Conservation (phyloP, 495 filamentous ascomycete species). For the Lasiosphaeria miniovina region DNA sequence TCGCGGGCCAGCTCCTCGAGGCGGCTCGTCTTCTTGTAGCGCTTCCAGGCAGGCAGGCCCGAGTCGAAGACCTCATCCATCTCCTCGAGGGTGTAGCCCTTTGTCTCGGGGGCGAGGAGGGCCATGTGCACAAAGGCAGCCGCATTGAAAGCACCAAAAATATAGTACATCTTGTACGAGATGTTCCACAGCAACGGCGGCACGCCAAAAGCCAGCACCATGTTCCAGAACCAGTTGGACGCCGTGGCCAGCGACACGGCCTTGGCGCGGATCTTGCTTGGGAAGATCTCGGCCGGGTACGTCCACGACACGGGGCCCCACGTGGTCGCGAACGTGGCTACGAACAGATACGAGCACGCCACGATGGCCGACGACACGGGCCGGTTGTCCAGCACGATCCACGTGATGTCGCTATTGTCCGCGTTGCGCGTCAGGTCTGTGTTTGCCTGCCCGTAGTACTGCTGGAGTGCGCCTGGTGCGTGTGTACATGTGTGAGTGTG, state of each 20-base stretch:
- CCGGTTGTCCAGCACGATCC: slow-evolving; percentile 52
- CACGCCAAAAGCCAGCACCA: slow-evolving; percentile 61
- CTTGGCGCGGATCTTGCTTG: slow-evolving; percentile 65
- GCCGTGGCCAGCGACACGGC: slow-evolving; percentile 65
- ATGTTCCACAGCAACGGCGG: slow-evolving; percentile 56
- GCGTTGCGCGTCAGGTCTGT: slow-evolving; percentile 32
- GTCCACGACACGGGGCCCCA: slow-evolving; percentile 80
- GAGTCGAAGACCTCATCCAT: slow-evolving; percentile 60
- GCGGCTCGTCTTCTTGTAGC: slow-evolving; percentile 37
- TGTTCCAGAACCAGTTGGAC: slow-evolving; percentile 71
- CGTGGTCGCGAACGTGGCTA: slow-evolving; percentile 71
- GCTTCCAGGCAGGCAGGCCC: slow-evolving; percentile 48
- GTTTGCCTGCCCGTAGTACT: slow-evolving; percentile 54
- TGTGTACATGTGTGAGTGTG: slow-evolving; percentile 2
- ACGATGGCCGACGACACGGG: slow-evolving; percentile 55
- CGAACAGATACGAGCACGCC: slow-evolving; percentile 71
- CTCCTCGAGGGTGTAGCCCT: slow-evolving; percentile 72
- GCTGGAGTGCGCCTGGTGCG: slow-evolving; percentile 54
- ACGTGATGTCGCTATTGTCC: slow-evolving; percentile 49
- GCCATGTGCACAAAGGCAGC: slow-evolving; percentile 68
- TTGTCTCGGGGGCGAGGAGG: slow-evolving; percentile 73
- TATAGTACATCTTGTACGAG: slow-evolving; percentile 59
- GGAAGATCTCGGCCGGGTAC: slow-evolving; percentile 77
- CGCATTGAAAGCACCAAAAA: slow-evolving; percentile 69
- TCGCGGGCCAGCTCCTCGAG: slow-evolving; percentile 49